A percentile compares a stretch with the other conserved stretches of the same genome.
Conservation (phyloP, 306 rosid species). For the Hippophae rhamnoides region DNA sequence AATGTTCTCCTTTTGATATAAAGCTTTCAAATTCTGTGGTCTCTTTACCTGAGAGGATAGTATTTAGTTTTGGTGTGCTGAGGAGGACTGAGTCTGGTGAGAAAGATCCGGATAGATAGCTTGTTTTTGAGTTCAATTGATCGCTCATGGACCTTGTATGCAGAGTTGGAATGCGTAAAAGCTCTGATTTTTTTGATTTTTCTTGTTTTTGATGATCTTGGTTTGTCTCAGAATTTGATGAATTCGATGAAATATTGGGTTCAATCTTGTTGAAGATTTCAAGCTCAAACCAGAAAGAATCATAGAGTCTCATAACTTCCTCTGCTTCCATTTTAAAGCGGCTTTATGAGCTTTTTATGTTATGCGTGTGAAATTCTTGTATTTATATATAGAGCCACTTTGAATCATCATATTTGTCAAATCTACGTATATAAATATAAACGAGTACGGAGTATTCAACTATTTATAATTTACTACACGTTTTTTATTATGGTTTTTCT, state of each 20-base stretch:
- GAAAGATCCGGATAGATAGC: conserved; percentile 22
- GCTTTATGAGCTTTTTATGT: background rate
- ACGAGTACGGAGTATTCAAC: too few species aligned
- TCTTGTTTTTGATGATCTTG: conserved; percentile 20
- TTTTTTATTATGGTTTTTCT: conserved; percentile 26
- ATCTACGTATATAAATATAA: background rate
- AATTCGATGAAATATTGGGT: conserved; percentile 7
- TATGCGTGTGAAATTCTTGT: background rate
- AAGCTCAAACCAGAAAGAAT: conserved; percentile 55
- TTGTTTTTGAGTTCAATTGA: conserved; percentile 38
- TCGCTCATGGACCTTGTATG: conserved; percentile 64
- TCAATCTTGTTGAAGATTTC: conserved; percentile 22
- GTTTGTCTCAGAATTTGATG: conserved; percentile 22
- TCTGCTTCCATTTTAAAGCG: conserved; percentile 55
- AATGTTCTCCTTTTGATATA: conserved; percentile 4
- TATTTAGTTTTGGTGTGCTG: conserved; percentile 29
- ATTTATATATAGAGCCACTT: background rate
- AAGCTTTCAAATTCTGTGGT: conserved; percentile 15
- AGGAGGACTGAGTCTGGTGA: conserved; percentile 45
- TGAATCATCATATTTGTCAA: background rate
- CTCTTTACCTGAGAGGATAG: conserved; percentile 48
- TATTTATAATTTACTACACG: conserved; percentile 17
- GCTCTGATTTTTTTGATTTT: conserved; percentile 20
- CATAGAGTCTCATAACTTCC: conserved; percentile 40
- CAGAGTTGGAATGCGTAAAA: conserved; percentile 20